Percentiles rank a stretch among this genome's conserved stretches.
Evolutionary conservation across 306 rosid genomes (phyloP).

Genomic region (Trifolium dubium): DNA sequence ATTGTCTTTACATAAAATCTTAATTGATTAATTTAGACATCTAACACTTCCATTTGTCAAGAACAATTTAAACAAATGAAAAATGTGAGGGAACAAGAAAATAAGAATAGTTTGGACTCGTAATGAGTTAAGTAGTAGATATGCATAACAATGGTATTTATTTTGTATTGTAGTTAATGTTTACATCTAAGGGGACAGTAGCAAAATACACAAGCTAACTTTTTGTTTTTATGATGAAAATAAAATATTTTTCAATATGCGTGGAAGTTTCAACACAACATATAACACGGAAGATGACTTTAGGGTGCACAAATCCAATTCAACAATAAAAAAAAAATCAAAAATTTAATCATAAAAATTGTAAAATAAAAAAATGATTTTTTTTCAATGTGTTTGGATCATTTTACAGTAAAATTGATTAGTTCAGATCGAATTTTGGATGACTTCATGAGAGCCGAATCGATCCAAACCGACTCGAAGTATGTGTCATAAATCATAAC

Average conservation of each 20-base stretch:
- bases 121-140: neutral
- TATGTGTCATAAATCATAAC: no score
- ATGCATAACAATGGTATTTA: neutral
- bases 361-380: no score
- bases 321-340: no score
- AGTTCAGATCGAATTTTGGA: no score
- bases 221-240: neutral
- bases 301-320: no score
- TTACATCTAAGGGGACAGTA: neutral
- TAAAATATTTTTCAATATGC: neutral
- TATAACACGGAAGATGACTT: no score
- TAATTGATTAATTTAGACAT: neutral
- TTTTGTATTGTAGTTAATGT: conserved; percentile 33
- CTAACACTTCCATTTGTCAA: conserved; percentile 1
- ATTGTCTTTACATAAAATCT: conserved; percentile 4
- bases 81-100: neutral
- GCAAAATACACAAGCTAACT: neutral
- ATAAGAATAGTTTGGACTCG: neutral
- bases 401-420: no score
- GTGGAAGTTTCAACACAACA: no score
- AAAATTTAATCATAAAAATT: no score
- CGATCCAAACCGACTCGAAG: no score
- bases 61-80: neutral
- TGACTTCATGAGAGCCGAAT: no score
- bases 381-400: no score